Conservation (phyloP, 1,284 basidiomycete species). For the Ganoderma leucocontextum region DNA sequence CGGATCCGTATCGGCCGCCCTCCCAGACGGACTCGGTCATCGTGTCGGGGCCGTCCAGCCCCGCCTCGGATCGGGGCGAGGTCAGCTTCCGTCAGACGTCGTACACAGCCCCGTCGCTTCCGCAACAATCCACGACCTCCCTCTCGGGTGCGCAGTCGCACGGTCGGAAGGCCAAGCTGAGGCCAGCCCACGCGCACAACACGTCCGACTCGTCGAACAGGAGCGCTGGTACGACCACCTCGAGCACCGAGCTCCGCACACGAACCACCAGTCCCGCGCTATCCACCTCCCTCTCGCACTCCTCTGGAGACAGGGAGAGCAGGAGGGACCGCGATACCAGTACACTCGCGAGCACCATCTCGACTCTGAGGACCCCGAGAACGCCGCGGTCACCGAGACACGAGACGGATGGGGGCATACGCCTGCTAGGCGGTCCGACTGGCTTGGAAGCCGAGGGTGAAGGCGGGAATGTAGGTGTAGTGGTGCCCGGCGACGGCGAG, state of each 20-base stretch:
- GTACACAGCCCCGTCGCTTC: neutral
- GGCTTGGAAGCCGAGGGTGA: neutral
- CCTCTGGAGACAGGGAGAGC: neutral
- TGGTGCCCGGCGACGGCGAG: neutral
- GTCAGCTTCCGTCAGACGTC: neutral
- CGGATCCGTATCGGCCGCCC: conserved; percentile 2
- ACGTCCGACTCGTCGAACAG: neutral
- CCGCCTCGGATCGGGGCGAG: conserved; percentile 4
- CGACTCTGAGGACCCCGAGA: neutral
- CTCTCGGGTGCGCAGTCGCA: neutral
- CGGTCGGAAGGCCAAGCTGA: neutral
- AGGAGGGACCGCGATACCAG: conserved; percentile 2
- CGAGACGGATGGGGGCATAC: conserved; percentile 4
- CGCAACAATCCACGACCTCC: neutral
- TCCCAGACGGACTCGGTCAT: conserved; percentile 7
- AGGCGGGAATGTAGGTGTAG: neutral
- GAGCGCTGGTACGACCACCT: neutral
- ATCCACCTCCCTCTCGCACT: neutral
- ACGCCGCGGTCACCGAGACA: conserved; percentile 2
- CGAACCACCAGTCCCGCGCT: neutral
- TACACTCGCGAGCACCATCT: conserved; percentile 1
- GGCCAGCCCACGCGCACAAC: conserved; percentile 6
- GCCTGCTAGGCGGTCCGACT: neutral
- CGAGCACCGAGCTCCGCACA: neutral
- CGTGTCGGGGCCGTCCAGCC: conserved; percentile 8